Base-by-base conservation (phyloP, 768 basidiomycete species). In the Ramaria rubella region DNA sequence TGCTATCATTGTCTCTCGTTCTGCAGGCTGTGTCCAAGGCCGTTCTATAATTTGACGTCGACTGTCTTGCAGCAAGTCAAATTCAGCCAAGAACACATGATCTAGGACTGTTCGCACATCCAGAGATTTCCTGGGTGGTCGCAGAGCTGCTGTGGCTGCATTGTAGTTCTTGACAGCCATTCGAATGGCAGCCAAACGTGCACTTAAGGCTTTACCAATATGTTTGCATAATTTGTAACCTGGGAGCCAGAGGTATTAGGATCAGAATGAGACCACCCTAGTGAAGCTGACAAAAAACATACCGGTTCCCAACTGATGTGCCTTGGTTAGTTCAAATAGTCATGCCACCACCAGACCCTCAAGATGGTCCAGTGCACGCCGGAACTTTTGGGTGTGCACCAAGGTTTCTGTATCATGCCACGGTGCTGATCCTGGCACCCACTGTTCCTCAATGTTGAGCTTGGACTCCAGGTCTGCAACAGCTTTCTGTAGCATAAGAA, bases 161-260 rank as follows among this genome's bases (percentile, higher is more conserved):
- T 73, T 73, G 64, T 70, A 73, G 15, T 23, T 33, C 9, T 57
- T 60, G n/a, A 72, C 58, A 0, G 71, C 71, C 42, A 45, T 64
- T 9, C 59, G 57, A 19, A 68, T 69, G 1, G 65, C 60, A 23
- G 60, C 60, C 42, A 62, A 60, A 1, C 65, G 62, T 3, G 51
- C 56, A 52, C 70, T 67, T 1, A 73, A 60, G 1, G 65, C 61
- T 52, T 69, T 69, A 5, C 67, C 61, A 26, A 72, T 66, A 36
- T 70, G 68, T 1, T 62, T 65, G 9, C 69, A 64, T 58, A 68
- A 60, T 45, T 12, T 26, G 21, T 17, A 24, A 14, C 26, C 9
- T 26, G 7, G 24, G 23, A 9, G 11, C 17, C 23, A 12, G 9
- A 14, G 23, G 44, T 46, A 46, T 14, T 14, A 24, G 23, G 11